Evolutionary conservation across 139 green algal species (phyloP).

Genomic region (Chlamydomonas urium): DNA sequence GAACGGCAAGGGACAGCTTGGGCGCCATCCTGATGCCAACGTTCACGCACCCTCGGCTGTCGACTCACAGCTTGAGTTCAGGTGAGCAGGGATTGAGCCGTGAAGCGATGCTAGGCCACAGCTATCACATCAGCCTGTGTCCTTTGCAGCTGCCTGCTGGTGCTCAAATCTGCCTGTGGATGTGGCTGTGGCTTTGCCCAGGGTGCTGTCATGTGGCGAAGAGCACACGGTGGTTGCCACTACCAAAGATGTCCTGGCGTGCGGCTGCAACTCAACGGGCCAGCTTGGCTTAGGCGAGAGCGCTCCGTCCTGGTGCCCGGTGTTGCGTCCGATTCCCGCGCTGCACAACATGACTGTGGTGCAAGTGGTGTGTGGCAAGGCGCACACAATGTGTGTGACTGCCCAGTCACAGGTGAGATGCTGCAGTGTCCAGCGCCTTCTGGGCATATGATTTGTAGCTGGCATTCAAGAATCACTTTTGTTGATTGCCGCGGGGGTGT

Average conservation of each 20-base stretch:
- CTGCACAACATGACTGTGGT: conserved; percentile 11
- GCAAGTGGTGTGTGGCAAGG: conserved; percentile 64
- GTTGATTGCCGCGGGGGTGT: too few relatives aligned
- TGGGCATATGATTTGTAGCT: too few relatives aligned
- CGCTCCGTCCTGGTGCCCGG: background rate
- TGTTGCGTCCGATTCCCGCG: background rate
- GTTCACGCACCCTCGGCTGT: too few relatives aligned
- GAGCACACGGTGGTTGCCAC: conserved; percentile 79
- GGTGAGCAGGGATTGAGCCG: too few relatives aligned
- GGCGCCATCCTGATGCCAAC: too few relatives aligned
- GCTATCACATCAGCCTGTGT: too few relatives aligned
- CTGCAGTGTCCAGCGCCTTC: too few relatives aligned
- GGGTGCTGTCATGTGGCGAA: conserved; percentile 47
- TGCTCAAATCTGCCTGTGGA: too few relatives aligned
- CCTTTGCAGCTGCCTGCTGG: too few relatives aligned
- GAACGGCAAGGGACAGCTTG: conserved; percentile 31
- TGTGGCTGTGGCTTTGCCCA: too few relatives aligned
- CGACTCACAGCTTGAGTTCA: conserved; percentile 6
- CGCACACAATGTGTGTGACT: conserved; percentile 81
- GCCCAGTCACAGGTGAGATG: conserved; percentile 61
- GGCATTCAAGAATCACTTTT: too few relatives aligned
- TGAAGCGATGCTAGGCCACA: too few relatives aligned
- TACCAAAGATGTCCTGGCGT: conserved; percentile 71
- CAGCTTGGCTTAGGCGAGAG: conserved; percentile 73
- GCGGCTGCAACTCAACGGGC: conserved; percentile 73